phyloP scores from a whole-genome alignment of 2,329 filamentous ascomycete species.

The Calonectria hongkongensis region DNA sequence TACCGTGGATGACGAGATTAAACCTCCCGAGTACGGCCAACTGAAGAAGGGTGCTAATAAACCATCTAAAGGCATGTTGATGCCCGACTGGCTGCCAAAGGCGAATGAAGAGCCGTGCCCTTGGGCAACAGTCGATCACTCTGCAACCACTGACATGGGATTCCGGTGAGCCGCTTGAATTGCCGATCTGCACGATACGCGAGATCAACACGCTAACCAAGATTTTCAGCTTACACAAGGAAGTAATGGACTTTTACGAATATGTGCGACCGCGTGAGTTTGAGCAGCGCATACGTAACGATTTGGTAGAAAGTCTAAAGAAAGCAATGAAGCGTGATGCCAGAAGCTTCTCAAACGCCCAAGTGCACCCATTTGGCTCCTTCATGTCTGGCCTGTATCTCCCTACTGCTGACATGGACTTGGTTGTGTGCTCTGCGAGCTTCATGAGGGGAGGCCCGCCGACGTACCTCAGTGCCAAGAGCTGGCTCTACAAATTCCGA shows the following conservation, averaged over 20 bases:
- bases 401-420: conserved; percentile 91
- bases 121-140: conserved; percentile 77
- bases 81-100: conserved; percentile 71
- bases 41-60: conserved; percentile 72
- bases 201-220: neutral
- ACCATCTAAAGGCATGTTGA: conserved; percentile 69
- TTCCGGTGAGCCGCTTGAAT: conserved; percentile 72
- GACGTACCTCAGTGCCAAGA: conserved; percentile 69
- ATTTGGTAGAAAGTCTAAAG: conserved; percentile 82
- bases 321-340: conserved; percentile 71
- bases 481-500: conserved; percentile 77
- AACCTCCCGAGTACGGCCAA: conserved; percentile 71
- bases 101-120: conserved; percentile 71
- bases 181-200: neutral
- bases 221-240: conserved; percentile 83
- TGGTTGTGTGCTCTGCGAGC: conserved; percentile 82
- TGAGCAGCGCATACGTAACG: conserved; percentile 84
- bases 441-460: conserved; percentile 73
- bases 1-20: conserved; percentile 81
- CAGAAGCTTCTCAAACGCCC: conserved; percentile 74
- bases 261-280: conserved; percentile 86
- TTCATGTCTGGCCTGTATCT: conserved; percentile 88
- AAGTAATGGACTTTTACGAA: conserved; percentile 91
- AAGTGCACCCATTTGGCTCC: conserved; percentile 89
- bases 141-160: conserved; percentile 70